Percentiles rank a stretch among this genome's conserved stretches.
phyloP scores from a whole-genome alignment of 441 rosid genomes.

The Erodium moschatum region DNA sequence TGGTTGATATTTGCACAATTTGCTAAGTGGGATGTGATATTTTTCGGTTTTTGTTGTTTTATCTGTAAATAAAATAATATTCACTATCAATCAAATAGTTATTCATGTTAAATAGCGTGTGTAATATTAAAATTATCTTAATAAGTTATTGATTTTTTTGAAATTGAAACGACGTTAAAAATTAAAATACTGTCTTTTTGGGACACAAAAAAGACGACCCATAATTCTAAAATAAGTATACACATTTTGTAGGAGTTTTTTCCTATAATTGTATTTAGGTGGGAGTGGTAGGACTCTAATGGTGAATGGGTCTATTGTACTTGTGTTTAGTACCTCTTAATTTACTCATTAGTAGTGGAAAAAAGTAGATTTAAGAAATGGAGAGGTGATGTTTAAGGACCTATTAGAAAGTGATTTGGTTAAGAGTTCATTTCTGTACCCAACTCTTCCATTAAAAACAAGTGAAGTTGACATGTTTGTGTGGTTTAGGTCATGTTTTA shows the following conservation, averaged over 20 bases:
- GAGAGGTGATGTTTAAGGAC: background rate
- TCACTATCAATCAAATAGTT: too few species aligned
- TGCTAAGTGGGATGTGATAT: too few species aligned
- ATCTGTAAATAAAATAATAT: too few species aligned
- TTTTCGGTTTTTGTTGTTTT: too few species aligned
- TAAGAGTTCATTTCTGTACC: background rate
- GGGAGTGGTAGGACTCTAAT: background rate
- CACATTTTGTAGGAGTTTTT: background rate
- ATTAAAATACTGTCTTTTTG: too few species aligned
- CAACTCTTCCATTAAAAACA: background rate
- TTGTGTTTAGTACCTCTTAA: background rate
- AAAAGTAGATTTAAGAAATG: background rate
- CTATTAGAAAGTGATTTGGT: conserved; percentile 1
- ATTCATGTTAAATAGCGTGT: too few species aligned
- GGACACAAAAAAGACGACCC: background rate
- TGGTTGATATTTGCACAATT: too few species aligned
- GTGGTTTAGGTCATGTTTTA: background rate
- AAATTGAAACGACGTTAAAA: too few species aligned
- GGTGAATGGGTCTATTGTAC: background rate
- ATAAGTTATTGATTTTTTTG: too few species aligned
- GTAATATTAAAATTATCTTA: too few species aligned
- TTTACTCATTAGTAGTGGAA: background rate
- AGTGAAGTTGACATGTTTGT: background rate
- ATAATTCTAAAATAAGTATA: too few species aligned
- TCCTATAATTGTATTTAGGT: background rate